Percentiles rank a stretch among this genome's conserved stretches.
These are phyloP conservation scores for Ensete glaucum DNA, from an alignment of 176 grass and related monocot genomes.

Conservation along the genomic window DNA sequence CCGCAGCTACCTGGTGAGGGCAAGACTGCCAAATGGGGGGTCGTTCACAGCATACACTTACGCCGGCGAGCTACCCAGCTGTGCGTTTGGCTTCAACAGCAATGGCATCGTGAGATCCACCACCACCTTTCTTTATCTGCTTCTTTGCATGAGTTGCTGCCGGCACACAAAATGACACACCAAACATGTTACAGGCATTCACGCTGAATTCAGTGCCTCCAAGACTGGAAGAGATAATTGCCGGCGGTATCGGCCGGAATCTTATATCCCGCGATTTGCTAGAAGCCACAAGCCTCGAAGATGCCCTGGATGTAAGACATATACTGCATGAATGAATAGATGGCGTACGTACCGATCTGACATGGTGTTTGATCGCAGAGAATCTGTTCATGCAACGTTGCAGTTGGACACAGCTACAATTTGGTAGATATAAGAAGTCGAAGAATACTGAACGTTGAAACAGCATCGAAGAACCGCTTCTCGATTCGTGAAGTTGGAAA, in stretches of 20 bases:
- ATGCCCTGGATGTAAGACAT: slow-evolving; percentile 33
- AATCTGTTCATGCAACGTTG: slow-evolving; percentile 38
- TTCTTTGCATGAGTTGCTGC: not conserved
- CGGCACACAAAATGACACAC: too few relatives aligned
- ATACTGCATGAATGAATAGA: not conserved
- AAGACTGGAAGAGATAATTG: slow-evolving; percentile 34
- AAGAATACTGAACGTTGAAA: slow-evolving; percentile 73
- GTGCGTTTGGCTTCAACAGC: slow-evolving; percentile 90
- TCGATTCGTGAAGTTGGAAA: slow-evolving; percentile 39
- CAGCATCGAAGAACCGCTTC: slow-evolving; percentile 41
- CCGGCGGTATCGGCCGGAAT: slow-evolving; percentile 47
- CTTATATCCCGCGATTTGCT: slow-evolving; percentile 62
- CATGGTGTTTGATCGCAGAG: slow-evolving; percentile 19
- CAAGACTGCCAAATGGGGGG: slow-evolving; percentile 35
- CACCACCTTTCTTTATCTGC: not conserved
- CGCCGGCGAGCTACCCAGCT: slow-evolving; percentile 76
- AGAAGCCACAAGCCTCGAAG: slow-evolving; percentile 47
- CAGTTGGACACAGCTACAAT: slow-evolving; percentile 80
- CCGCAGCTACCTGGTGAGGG: slow-evolving; percentile 51
- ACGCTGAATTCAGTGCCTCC: slow-evolving; percentile 78
- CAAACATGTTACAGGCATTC: slow-evolving; percentile 36
- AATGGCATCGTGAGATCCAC: slow-evolving; percentile 38
- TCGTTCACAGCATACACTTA: slow-evolving; percentile 73
- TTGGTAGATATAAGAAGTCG: slow-evolving; percentile 50
- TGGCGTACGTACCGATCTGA: not conserved